Conservation (phyloP, 73 alveolate species). For the Uronychia setigera region DNA sequence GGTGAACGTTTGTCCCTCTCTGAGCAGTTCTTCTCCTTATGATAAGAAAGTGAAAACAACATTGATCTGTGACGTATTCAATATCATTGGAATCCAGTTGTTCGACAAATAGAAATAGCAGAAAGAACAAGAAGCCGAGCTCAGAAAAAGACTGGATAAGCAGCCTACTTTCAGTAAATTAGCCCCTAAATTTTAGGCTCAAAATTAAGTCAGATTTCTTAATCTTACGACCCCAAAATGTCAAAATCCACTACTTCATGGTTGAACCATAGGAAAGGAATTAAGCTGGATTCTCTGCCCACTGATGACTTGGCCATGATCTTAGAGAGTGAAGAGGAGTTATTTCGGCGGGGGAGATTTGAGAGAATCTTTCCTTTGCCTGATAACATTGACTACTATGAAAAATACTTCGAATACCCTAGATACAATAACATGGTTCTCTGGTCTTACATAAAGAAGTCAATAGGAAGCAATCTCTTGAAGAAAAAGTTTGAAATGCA, state of each 20-base stretch:
- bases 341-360: not conserved
- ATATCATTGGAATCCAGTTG: conserved; percentile 77
- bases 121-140: not conserved
- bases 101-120: conserved; percentile 65
- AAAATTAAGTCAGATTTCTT: too few relatives aligned
- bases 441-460: too few relatives aligned
- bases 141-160: conserved; percentile 7
- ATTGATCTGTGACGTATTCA: conserved; percentile 80
- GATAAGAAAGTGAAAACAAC: conserved; percentile 85
- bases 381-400: too few relatives aligned
- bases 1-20: conserved; percentile 84
- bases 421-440: too few relatives aligned
- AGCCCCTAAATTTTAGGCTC: too few relatives aligned
- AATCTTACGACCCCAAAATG: too few relatives aligned
- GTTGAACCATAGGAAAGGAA: not conserved
- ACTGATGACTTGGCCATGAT: not conserved
- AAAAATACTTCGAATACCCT: too few relatives aligned
- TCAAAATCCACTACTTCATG: not conserved
- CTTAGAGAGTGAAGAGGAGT: not conserved
- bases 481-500: too few relatives aligned
- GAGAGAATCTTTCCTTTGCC: not conserved
- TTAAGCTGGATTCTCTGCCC: not conserved
- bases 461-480: too few relatives aligned
- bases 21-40: conserved; percentile 82
- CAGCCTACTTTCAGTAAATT: not conserved